phyloP scores from a whole-genome alignment of 345 rosid species.

The Populus nigra region DNA sequence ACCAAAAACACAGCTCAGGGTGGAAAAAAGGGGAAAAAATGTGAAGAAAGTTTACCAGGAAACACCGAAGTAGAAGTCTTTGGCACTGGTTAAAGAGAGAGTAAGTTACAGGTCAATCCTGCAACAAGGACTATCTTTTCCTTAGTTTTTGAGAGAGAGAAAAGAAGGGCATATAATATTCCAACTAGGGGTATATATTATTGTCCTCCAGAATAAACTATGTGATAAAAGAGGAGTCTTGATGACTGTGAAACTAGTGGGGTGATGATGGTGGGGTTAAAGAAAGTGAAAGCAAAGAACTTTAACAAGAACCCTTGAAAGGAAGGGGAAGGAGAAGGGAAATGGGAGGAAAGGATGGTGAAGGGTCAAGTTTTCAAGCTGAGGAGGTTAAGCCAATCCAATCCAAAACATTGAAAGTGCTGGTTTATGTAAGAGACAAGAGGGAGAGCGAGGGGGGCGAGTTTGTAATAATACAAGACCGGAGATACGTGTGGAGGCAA shows the following conservation, averaged over 20 bases:
- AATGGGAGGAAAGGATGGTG: background rate
- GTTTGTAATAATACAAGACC: background rate
- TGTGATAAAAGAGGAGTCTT: background rate
- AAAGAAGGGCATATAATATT: background rate
- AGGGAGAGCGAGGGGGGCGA: background rate
- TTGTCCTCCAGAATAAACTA: background rate
- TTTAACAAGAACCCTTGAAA: background rate
- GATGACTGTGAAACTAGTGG: background rate
- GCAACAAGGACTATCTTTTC: background rate
- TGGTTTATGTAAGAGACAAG: background rate
- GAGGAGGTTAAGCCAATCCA: background rate
- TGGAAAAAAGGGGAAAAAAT: background rate
- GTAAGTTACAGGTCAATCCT: background rate
- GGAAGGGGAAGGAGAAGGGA: background rate
- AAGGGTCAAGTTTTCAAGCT: background rate
- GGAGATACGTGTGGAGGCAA: background rate
- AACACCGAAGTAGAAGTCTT: background rate
- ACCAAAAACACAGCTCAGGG: background rate
- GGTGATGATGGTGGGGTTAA: background rate
- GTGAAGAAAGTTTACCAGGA: background rate
- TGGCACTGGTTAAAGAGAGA: background rate
- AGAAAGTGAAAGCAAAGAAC: background rate
- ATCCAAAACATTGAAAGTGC: background rate
- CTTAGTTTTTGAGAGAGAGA: background rate
- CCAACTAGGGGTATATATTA: background rate